These are phyloP conservation scores for Aristolochia contorta DNA, from an alignment of 164 flowering plant species.

Conservation along the genomic window DNA sequence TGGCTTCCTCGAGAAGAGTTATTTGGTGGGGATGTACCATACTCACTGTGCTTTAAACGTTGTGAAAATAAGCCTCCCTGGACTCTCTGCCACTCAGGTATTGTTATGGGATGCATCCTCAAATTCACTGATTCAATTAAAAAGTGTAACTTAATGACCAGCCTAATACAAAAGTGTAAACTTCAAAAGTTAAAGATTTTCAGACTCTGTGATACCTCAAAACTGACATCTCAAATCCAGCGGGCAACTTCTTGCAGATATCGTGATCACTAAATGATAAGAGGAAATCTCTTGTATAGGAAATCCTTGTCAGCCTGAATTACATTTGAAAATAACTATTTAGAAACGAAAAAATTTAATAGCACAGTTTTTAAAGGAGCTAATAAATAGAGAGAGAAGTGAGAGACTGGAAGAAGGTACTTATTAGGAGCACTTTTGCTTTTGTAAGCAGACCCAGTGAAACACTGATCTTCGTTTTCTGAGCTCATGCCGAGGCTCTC, in stretches of 20 bases:
- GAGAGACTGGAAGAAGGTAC: conserved; percentile 22
- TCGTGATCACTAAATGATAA: conserved; percentile 66
- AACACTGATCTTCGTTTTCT: conserved; percentile 23
- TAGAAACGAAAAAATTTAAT: background rate
- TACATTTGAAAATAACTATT: conserved; percentile 5
- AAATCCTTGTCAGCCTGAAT: conserved; percentile 40
- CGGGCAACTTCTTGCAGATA: conserved; percentile 65
- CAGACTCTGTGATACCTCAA: conserved; percentile 35
- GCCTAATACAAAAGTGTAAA: background rate
- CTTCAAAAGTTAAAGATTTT: background rate
- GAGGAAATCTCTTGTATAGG: conserved; percentile 67
- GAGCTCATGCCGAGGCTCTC: conserved; percentile 34
- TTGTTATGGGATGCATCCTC: conserved; percentile 35
- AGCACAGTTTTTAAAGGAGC: background rate
- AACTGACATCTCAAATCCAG: conserved; percentile 49
- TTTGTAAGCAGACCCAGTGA: conserved; percentile 14
- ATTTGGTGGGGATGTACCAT: conserved; percentile 75
- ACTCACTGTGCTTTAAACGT: conserved; percentile 52
- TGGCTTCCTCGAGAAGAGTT: conserved; percentile 45
- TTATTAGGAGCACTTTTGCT: conserved; percentile 14
- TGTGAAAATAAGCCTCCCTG: conserved; percentile 45
- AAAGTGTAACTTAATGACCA: background rate
- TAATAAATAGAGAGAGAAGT: background rate
- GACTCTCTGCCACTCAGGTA: conserved; percentile 45
- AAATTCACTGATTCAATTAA: conserved; percentile 47